phyloP scores from a whole-genome alignment of 208 protist species.

The Trypanosoma grayi region DNA sequence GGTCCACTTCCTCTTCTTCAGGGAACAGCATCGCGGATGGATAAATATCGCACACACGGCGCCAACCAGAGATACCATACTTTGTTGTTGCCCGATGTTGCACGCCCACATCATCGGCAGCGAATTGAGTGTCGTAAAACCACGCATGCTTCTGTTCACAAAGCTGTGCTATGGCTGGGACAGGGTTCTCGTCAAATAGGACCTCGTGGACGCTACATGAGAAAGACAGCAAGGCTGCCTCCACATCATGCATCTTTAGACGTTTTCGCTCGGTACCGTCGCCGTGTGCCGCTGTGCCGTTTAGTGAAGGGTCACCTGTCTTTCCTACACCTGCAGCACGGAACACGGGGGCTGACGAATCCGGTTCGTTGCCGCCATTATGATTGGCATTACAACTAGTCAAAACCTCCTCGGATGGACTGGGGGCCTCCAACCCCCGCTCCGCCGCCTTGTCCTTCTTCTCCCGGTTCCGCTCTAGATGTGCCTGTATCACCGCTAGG shows the following conservation, averaged over 20 bases:
- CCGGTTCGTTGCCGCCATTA: no score
- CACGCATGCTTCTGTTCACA: slow-evolving; percentile 40
- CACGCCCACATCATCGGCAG: slow-evolving; percentile 36
- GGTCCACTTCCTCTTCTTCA: slow-evolving; percentile 9
- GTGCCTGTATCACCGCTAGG: slow-evolving; percentile 40
- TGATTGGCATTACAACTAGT: no score
- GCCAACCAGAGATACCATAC: slow-evolving; percentile 59
- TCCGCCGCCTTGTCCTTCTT: slow-evolving; percentile 3
- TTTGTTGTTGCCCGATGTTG: slow-evolving; percentile 35
- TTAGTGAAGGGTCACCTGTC: no score
- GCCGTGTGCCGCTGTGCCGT: no score
- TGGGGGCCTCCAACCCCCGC: not conserved
- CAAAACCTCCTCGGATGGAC: no score
- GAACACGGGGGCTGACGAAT: no score
- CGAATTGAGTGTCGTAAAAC: slow-evolving; percentile 81
- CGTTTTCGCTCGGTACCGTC: slow-evolving; percentile 15
- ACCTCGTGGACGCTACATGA: slow-evolving; percentile 34
- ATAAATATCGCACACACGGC: slow-evolving; percentile 60
- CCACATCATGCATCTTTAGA: slow-evolving; percentile 34
- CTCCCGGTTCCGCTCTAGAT: slow-evolving; percentile 52
- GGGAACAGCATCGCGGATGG: slow-evolving; percentile 54
- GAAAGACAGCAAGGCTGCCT: slow-evolving; percentile 33
- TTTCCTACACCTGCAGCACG: no score
- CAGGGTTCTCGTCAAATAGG: slow-evolving; percentile 73
- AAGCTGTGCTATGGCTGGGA: slow-evolving; percentile 33